A percentile compares a stretch with the other conserved stretches of the same genome.
Conservation (phyloP, 1,284 basidiomycete species). For the Moniliophthora roreri region DNA sequence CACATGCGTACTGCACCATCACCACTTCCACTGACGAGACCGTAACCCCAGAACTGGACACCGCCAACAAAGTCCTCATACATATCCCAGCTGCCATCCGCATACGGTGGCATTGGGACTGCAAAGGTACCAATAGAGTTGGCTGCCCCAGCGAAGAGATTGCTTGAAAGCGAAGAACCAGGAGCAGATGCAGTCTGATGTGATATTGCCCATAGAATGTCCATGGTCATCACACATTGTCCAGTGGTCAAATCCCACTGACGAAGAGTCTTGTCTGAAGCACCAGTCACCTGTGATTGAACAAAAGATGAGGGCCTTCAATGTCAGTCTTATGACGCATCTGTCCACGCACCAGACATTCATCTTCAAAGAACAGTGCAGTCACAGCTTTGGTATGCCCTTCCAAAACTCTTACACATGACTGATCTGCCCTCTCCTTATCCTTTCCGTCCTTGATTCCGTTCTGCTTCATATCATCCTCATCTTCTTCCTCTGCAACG, state of each 20-base stretch:
- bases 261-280: slow-evolving; percentile 96
- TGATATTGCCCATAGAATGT: slow-evolving; percentile 98
- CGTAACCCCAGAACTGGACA: slow-evolving; percentile 99
- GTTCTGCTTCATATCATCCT: slow-evolving; percentile 35
- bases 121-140: slow-evolving; percentile 70
- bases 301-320: slow-evolving; percentile 2
- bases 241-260: slow-evolving; percentile 98
- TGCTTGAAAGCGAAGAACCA: slow-evolving; percentile 38
- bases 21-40: slow-evolving; percentile 93
- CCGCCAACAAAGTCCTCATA: slow-evolving; percentile 98
- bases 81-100: slow-evolving; percentile 92
- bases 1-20: slow-evolving; percentile 99
- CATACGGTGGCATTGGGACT: slow-evolving; percentile 83
- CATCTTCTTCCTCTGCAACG: slow-evolving; percentile 62
- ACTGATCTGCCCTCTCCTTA: slow-evolving; percentile 35
- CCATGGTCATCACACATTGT: slow-evolving; percentile 99
- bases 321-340: slow-evolving; percentile 1
- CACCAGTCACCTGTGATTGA: slow-evolving; percentile 81
- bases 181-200: slow-evolving; percentile 70
- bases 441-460: slow-evolving; percentile 34
- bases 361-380: slow-evolving; percentile 92
- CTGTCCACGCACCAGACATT: slow-evolving; percentile 70
- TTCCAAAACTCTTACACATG: slow-evolving; percentile 80
- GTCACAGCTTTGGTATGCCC: slow-evolving; percentile 94
- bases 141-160: slow-evolving; percentile 53